Conservation (phyloP, 305 asterid species). For the Ilex paraguariensis region DNA sequence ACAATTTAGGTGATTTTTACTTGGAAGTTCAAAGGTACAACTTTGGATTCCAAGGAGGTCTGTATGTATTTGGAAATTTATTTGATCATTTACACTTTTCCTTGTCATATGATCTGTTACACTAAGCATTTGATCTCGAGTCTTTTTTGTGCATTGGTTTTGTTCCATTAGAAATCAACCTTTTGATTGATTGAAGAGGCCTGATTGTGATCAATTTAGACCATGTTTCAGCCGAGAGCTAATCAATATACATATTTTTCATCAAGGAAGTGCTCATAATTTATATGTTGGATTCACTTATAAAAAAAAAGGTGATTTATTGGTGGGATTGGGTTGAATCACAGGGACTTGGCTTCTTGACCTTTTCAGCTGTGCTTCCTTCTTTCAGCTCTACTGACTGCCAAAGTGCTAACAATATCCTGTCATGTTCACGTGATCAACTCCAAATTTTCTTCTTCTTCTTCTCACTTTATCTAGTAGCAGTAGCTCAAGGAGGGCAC, state of each 20-base stretch:
- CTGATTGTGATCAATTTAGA: too few species aligned
- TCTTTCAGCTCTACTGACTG: background rate
- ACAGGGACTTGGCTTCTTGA: conserved; percentile 2
- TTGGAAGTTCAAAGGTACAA: too few species aligned
- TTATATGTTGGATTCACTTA: too few species aligned
- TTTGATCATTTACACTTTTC: too few species aligned
- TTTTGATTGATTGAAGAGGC: background rate
- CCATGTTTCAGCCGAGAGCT: background rate
- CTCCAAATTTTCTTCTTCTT: background rate
- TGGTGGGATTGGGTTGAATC: background rate
- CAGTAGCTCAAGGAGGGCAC: background rate
- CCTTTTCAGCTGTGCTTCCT: background rate
- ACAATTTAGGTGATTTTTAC: too few species aligned
- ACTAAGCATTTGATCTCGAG: too few species aligned
- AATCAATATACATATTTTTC: background rate
- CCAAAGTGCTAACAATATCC: background rate
- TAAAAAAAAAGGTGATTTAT: too few species aligned
- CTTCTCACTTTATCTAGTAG: background rate
- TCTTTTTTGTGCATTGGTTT: too few species aligned
- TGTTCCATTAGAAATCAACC: too few species aligned
- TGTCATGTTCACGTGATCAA: background rate
- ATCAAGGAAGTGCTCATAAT: background rate
- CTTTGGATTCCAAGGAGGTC: too few species aligned
- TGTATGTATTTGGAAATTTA: too few species aligned
- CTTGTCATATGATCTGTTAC: too few species aligned